Evolutionary conservation across 306 rosid species (phyloP), one percentile per base, ranked within the genome.

Genomic region (Abrus precatorius): DNA sequence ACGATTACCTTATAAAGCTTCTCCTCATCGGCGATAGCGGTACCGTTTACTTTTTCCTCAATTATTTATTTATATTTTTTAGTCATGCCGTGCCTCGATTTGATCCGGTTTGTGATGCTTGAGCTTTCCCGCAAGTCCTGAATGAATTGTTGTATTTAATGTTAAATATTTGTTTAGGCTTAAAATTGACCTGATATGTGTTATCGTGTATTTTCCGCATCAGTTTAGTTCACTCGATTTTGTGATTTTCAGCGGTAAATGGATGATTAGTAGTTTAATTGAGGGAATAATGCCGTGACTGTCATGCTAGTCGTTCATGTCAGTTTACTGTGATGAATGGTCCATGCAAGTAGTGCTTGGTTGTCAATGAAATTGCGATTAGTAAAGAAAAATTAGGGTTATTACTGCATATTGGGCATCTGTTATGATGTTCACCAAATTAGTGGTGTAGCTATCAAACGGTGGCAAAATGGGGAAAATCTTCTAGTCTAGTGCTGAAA

Each of bases 21-120:
- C 97, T 94, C 52, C 89, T 94, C 77, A 94, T 94, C 88, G 98
- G 98, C 86, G 98, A 94, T 75, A 94, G 98, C 88, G 98, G 98
- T 94, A 84, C 73, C 81, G 74, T 87, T 63, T 80, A 72, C 33
- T 36, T 5, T 64, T 29, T 11, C 1, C 20, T 20, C 20, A 20
- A 20, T 45, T 5, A 44, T 59, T 7, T 30, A 12, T 13, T 69
- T 50, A 2, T 47, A 12, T 4, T 9, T 30, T 59, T 38, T 33
- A 6, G 1, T 5, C 14, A 2, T 69, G 9, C 9, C 20, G 47
- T 49, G 1, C 32, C 32, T 67, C 30, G 73, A 29, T 69, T 75
- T 59, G 85, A 28, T 75, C 77, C 47, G 34, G 5, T 81, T 64
- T 53, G 27, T 61, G 43, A 28, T 67, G 54, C n/a, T 14, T 49